Percentiles rank a stretch among this genome's conserved stretches.
Evolutionary conservation across 2,329 filamentous ascomycete species (phyloP).

Genomic region (Pseudogymnoascus sp.): DNA sequence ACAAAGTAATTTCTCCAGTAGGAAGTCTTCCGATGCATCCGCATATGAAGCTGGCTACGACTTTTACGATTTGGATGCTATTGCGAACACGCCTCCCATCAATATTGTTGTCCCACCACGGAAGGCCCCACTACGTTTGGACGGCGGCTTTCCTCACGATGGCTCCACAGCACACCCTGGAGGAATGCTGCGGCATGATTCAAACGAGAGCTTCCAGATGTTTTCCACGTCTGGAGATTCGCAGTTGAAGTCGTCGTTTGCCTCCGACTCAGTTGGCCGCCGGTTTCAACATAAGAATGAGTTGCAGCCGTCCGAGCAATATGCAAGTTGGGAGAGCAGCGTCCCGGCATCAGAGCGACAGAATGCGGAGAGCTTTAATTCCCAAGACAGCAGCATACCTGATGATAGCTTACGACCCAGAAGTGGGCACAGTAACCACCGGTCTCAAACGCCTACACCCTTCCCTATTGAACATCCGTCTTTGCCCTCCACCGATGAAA

Average conservation of each 20-base stretch:
- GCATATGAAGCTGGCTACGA: constrained; percentile 47
- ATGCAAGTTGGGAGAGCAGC: neutral
- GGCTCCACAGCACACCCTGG: constrained; percentile 27
- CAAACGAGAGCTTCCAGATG: constrained; percentile 50
- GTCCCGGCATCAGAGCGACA: neutral
- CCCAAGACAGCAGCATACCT: neutral
- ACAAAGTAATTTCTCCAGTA: neutral
- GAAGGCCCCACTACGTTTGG: constrained; percentile 14
- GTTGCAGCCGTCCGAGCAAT: neutral
- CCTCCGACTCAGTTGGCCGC: neutral
- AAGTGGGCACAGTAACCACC: neutral
- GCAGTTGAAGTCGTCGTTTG: constrained; percentile 17
- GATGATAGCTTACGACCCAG: neutral
- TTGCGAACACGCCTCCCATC: constrained; percentile 37
- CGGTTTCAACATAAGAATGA: neutral
- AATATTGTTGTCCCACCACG: constrained; percentile 34
- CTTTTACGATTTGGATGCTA: constrained; percentile 53
- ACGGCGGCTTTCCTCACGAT: constrained; percentile 12
- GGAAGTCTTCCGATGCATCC: neutral
- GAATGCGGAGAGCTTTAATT: constrained; percentile 1
- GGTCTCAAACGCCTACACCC: neutral
- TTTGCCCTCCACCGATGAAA: constrained; percentile 10
- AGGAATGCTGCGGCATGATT: constrained; percentile 40
- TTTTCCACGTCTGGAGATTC: constrained; percentile 48
- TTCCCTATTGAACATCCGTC: constrained; percentile 19